Base-by-base conservation (phyloP, 345 rosid species). In the Eucalyptus tenuipes region DNA sequence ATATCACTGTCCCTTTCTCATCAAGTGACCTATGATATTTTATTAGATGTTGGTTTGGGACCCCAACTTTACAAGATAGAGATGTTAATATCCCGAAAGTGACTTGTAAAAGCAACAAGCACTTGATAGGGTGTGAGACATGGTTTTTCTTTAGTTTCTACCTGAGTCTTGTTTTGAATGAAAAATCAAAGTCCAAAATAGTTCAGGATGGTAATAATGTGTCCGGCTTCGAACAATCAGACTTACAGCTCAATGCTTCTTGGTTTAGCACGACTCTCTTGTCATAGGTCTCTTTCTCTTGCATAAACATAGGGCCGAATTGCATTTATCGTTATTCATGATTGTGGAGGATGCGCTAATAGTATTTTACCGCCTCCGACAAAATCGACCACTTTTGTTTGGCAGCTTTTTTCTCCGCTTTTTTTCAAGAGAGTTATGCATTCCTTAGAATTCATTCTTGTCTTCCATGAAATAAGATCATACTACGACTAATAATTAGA, bases 211-310 rank as follows among this genome's bases (percentile, higher is more conserved):
- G 87, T 27, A 93, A 92, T 48, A 91, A 93, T 31, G 85, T 92
- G 31, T 93, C 93, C 22, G 91, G 94, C 24, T 93, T 61, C 82
- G 95, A 93, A 37, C 92, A 92, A 87, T 89, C 94, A 4, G 95
- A 92, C 91, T 85, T 92, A 89, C 87, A 91, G 85, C 92, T 93
- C 22, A 52, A 52, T 20, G 25, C 57, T 52, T 52, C 24, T 29
- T 91, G 71, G 94, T 92, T 87, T 92, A 92, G 87, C 49, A 37
- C 18, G 16, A 55, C 61, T 55, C 10, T 55, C 27, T 55, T 29
- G 4, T 55, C 29, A 1, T 55, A 55, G 61, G 61, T 55, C 6
- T 55, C 29, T 55, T 55, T 55, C 61, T 24, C 61, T 10, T 55
- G 61, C 61, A 24, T 55, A 55, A 55, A 55, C 13, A 55, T 0